These are phyloP conservation scores for Biscogniauxia mediterranea DNA, from an alignment of 2,329 filamentous ascomycete species.

Conservation along the genomic window DNA sequence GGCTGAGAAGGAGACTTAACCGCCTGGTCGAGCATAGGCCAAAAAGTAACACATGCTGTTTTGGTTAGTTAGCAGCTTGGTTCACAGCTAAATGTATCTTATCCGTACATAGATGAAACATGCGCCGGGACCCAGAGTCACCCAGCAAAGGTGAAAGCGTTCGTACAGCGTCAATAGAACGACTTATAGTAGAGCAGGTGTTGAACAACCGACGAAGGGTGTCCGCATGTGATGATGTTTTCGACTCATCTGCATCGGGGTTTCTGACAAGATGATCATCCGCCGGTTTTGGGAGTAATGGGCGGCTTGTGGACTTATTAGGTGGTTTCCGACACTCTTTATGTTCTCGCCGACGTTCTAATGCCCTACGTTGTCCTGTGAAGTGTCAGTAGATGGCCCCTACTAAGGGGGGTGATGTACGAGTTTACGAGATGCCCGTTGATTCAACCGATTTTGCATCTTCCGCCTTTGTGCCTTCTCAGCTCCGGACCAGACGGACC, in stretches of 20 bases:
- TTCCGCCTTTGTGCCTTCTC: background rate
- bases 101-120: background rate
- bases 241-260: no score
- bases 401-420: background rate
- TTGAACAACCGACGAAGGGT: background rate
- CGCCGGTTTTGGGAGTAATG: no score
- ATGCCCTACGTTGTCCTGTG: background rate
- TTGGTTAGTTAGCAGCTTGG: background rate
- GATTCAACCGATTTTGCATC: background rate
- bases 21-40: background rate
- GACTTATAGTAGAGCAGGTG: background rate
- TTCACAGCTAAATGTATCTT: background rate
- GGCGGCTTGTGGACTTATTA: no score
- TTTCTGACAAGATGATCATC: no score
- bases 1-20: background rate
- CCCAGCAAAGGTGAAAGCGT: background rate
- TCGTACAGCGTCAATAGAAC: background rate
- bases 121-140: background rate
- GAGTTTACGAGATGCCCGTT: background rate
- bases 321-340: background rate
- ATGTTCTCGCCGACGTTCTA: background rate
- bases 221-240: no score
- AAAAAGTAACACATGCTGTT: background rate
- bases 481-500: background rate
- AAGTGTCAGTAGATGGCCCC: background rate